These are phyloP conservation scores for Gracilaria caudata DNA, from an alignment of 23 red algal species.

Conservation along the genomic window DNA sequence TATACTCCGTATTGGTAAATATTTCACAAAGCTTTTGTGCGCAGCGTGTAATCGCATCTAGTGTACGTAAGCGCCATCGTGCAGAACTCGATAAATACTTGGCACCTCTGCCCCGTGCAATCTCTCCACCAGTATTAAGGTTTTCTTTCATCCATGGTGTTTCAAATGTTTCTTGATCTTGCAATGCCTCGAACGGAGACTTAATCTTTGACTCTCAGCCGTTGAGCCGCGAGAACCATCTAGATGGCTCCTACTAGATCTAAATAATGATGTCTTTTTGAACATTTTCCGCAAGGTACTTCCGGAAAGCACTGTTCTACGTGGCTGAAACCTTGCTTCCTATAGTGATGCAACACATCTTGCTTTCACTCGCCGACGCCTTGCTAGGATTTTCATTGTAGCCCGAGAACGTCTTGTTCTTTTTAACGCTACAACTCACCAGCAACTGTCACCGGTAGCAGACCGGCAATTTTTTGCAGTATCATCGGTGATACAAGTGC, in stretches of 20 bases:
- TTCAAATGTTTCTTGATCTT: not conserved
- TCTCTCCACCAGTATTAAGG: not conserved
- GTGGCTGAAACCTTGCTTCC: slow-evolving; percentile 7
- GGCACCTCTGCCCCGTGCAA: not conserved
- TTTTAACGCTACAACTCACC: not conserved
- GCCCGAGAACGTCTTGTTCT: not conserved
- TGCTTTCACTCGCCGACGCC: slow-evolving; percentile 22
- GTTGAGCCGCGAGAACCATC: not conserved
- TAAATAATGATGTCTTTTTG: slow-evolving; percentile 7
- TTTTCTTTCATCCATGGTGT: not conserved
- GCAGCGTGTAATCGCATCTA: slow-evolving; percentile 12
- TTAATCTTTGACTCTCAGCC: slow-evolving; percentile 8
- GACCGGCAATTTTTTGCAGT: slow-evolving; percentile 5
- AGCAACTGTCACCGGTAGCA: slow-evolving; percentile 19
- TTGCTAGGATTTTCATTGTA: not conserved
- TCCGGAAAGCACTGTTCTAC: not conserved
- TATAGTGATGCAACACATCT: slow-evolving; percentile 23
- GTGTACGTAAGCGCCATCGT: not conserved
- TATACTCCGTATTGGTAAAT: not conserved
- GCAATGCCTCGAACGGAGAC: not conserved
- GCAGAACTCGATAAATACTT: slow-evolving; percentile 23
- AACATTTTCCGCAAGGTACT: slow-evolving; percentile 21
- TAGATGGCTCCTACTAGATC: slow-evolving; percentile 15
- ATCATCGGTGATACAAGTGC: slow-evolving; percentile 6
- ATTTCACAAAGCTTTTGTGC: not conserved